A percentile compares a stretch with the other conserved stretches of the same genome.
Conservation (phyloP, 2,329 filamentous ascomycete species). For the Talaromyces sp. region DNA sequence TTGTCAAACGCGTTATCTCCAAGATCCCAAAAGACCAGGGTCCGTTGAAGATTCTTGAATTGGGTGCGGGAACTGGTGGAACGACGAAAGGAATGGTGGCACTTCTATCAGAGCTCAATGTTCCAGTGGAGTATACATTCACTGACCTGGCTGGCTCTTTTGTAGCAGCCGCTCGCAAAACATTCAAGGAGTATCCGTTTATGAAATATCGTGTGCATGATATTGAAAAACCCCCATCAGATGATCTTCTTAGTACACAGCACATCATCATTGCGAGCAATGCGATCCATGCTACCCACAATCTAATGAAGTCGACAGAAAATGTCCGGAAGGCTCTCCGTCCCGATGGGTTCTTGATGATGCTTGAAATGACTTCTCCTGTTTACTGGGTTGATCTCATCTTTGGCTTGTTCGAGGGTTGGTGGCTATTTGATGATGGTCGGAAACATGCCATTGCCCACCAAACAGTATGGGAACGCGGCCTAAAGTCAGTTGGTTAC, state of each 20-base stretch:
- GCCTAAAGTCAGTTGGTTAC: conserved; percentile 18
- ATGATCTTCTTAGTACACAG: conserved; percentile 19
- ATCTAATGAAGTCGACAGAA: conserved; percentile 17
- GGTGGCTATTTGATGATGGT: conserved; percentile 37
- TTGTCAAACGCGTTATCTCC: conserved; percentile 2
- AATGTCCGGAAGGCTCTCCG: conserved; percentile 25
- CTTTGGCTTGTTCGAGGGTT: conserved; percentile 36
- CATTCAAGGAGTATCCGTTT: conserved; percentile 24
- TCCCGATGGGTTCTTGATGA: conserved; percentile 44
- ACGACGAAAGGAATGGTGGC: conserved; percentile 35
- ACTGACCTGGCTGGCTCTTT: conserved; percentile 35
- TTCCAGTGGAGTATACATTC: conserved; percentile 36
- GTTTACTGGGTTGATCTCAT: conserved; percentile 31
- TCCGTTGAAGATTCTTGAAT: conserved; percentile 39
- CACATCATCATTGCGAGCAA: conserved; percentile 33
- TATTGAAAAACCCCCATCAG: conserved; percentile 25
- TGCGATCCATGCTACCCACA: conserved; percentile 30
- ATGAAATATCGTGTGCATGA: conserved; percentile 30
- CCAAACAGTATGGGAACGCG: conserved; percentile 17
- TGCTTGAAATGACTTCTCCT: conserved; percentile 36
- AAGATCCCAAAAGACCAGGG: conserved; percentile 3
- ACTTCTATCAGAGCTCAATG: conserved; percentile 20
- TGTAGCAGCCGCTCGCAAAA: conserved; percentile 28
- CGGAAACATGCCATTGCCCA: conserved; percentile 20
- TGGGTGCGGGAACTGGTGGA: conserved; percentile 43